These are phyloP conservation scores for Lactarius vividus DNA, from an alignment of 768 basidiomycete species.

Conservation along the genomic window DNA sequence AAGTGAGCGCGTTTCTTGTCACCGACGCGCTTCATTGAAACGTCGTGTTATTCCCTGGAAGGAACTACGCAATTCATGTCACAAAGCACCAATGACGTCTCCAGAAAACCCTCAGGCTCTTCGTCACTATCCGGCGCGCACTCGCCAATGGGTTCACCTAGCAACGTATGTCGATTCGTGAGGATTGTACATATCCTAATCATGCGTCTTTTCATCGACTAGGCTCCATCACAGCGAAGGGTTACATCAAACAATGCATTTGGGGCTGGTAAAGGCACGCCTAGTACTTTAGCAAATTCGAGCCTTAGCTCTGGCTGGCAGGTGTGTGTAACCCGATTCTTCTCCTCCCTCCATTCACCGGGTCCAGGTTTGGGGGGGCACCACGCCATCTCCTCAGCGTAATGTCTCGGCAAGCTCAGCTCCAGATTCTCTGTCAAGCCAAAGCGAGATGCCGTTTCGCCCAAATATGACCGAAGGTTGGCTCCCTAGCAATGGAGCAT, in stretches of 20 bases:
- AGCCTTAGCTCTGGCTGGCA: slow-evolving; percentile 64
- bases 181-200: slow-evolving; percentile 11
- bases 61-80: slow-evolving; percentile 31
- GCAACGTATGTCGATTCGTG: slow-evolving; percentile 44
- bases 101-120: slow-evolving; percentile 68
- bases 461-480: slow-evolving; percentile 50
- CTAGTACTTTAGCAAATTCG: slow-evolving; percentile 43
- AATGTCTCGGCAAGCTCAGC: slow-evolving; percentile 64
- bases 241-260: slow-evolving; percentile 49
- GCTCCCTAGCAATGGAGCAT: slow-evolving; percentile 54
- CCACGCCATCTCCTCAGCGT: slow-evolving; percentile 48
- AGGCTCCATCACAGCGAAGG: slow-evolving; percentile 48
- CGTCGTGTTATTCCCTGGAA: slow-evolving; percentile 15
- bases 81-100: slow-evolving; percentile 34
- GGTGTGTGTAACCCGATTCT: slow-evolving; percentile 40
- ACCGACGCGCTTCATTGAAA: background rate
- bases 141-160: slow-evolving; percentile 60
- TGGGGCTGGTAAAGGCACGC: slow-evolving; percentile 48
- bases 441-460: slow-evolving; percentile 48
- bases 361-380: slow-evolving; percentile 57
- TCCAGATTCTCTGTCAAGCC: slow-evolving; percentile 46
- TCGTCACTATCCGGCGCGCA: slow-evolving; percentile 62
- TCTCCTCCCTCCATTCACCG: slow-evolving; percentile 30
- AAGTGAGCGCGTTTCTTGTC: slow-evolving; percentile 10
- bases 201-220: slow-evolving; percentile 12